Evolutionary conservation across 192 early-diverging fungal genomes (phyloP), one percentile per base, ranked within the genome.

Genomic region (Borealophlyctis nickersoniae): DNA sequence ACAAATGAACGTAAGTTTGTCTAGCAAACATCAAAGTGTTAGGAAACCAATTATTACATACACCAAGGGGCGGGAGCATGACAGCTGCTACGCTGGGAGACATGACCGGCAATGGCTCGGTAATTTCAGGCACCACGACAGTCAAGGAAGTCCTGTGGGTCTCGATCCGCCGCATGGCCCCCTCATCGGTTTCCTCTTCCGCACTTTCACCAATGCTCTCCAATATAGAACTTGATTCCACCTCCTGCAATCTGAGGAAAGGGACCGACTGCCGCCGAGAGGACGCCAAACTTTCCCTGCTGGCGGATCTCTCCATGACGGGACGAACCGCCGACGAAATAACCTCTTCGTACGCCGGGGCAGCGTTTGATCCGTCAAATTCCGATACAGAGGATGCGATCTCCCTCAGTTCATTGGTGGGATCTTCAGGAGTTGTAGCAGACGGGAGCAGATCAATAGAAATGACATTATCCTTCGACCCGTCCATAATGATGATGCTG

Each of bases 271-370:
- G n/a, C 45, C 22, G 36, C 58, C 33, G 33, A 29, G 30, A 36
- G 23, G 2, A 34, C 27, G 23, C 16, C 57, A n/a, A 29, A 53
- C 52, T 11, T 53, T 34, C n/a, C 28, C 33, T 27, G 9, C 26
- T 5, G 13, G n/a, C 32, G 56, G 9, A 58, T 14, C n/a, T 19
- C 7, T 23, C 28, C 2, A 50, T 13, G 4, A 7, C 27, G 14
- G 30, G 22, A 62, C 26, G 35, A 49, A 3, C 45, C 26, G 36
- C 26, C 49, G 30, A 2, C 2, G 23, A 7, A 45, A 52, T 58
- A 2, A 52, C 58, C 34, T 68, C 66, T 36, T 68, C 66, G 36
- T 68, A 68, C 50, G 66, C 66, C 4, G 66, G 66, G 16, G 59
- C 59, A 19, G 66, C 56, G 11, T 29, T 34, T 13, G 29, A 29